Evolutionary conservation across 2,329 filamentous ascomycete species (phyloP).

Genomic region (Beauveria caledonica): DNA sequence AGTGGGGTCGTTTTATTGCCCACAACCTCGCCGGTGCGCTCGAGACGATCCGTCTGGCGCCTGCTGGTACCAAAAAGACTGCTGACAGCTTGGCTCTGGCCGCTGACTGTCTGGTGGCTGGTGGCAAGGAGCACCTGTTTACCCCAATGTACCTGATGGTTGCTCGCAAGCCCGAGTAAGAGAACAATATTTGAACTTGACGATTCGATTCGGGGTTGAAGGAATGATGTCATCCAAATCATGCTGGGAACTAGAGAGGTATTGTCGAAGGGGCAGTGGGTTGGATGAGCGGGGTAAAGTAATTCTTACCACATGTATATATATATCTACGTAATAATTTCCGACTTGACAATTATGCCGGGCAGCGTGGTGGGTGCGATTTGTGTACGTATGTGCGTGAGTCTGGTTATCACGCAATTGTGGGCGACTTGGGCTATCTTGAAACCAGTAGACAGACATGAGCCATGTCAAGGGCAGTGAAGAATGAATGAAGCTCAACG

Average conservation of each 20-base stretch:
- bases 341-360: not conserved
- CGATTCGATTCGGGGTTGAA: not conserved
- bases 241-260: not conserved
- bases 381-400: no score
- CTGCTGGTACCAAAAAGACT: conserved; percentile 76
- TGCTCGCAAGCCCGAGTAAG: conserved; percentile 60
- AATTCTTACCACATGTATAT: conserved; percentile 10
- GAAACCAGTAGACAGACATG: no score
- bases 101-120: conserved; percentile 73
- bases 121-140: conserved; percentile 77
- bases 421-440: not conserved
- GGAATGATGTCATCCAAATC: not conserved
- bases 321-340: conserved; percentile 11
- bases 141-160: conserved; percentile 96
- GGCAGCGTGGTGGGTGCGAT: not conserved
- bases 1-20: conserved; percentile 59
- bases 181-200: not conserved
- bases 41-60: conserved; percentile 63
- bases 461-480: no score
- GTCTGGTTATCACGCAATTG: not conserved
- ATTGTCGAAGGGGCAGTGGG: not conserved
- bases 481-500: no score
- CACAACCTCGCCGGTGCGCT: conserved; percentile 66
- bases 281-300: not conserved
- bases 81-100: conserved; percentile 71